Base-by-base conservation (phyloP, 2,329 filamentous ascomycete species). In the Xylariales sp. region DNA sequence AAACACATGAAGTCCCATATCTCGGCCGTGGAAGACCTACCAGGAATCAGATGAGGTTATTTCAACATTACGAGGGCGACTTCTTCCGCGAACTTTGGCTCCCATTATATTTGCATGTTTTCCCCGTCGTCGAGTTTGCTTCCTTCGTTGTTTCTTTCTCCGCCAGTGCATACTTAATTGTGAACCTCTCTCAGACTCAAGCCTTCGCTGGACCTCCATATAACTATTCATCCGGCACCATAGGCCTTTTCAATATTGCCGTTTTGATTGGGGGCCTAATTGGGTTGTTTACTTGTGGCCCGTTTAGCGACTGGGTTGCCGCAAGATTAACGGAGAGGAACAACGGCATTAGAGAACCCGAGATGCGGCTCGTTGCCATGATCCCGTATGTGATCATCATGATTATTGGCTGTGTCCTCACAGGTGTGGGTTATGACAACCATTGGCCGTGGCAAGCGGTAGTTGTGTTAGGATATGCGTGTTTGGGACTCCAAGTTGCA, bases 91-190 rank as follows among this genome's bases (percentile, higher is more conserved):
- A 78, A 46, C 62, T 83, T 16, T 79, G 70, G 69, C 66, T 76
- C 6, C 80, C 79, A 0, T 80, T 74, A 70, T 78, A 81, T 47
- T 62, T 83, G 1, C 73, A 80, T 51, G 47, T 66, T 0, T 83
- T 77, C 54, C 79, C 80, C 0, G 93, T 32, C n/a, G 30, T 39
- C 37, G 37, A 39, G 37, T 39, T 39, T 17, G 37, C 37, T 5
- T 25, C 37, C 13, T 39, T 32, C 21, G 37, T 33, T 24, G 29
- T 39, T 19, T 39, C 37, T 12, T 39, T 21, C 16, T 25, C 29
- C 5, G 37, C 37, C 4, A 39, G 37, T 19, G 29, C 20, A 24
- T 39, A 33, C 16, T 29, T 39, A 12, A 29, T 39, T 6, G 37
- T 33, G 6, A 39, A 39, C 21, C 37, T 39, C 5, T 39, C 30